Conservation (phyloP, 768 basidiomycete genomes). For the Chlorophyllum brunneum region DNA sequence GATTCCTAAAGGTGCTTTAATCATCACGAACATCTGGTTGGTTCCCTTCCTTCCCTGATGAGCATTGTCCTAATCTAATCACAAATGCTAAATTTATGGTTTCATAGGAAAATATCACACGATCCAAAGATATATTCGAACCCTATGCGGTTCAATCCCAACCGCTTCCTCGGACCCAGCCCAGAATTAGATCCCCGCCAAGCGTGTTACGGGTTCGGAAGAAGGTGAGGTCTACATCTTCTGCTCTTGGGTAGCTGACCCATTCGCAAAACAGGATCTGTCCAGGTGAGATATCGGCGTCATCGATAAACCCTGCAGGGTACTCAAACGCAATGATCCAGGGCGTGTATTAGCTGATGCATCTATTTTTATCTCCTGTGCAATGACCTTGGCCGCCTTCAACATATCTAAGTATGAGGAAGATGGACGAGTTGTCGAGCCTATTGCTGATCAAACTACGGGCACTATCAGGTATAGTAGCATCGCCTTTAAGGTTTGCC, state of each 20-base stretch:
- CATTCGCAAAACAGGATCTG: constrained; percentile 25
- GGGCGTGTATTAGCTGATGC: constrained; percentile 37
- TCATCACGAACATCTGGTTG: constrained; percentile 32
- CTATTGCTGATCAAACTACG: constrained; percentile 35
- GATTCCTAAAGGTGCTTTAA: constrained; percentile 37
- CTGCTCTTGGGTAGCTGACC: not conserved
- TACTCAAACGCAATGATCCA: constrained; percentile 9
- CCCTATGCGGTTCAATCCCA: constrained; percentile 43
- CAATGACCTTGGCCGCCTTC: constrained; percentile 40
- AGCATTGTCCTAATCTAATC: not conserved
- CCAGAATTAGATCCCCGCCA: constrained; percentile 40
- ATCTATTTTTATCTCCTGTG: constrained; percentile 36
- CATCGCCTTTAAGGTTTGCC: not conserved
- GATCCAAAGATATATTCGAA: constrained; percentile 39
- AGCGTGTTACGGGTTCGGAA: constrained; percentile 51
- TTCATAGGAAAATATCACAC: constrained; percentile 35
- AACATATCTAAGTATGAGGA: constrained; percentile 30
- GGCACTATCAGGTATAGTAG: constrained; percentile 41
- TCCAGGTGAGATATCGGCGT: constrained; percentile 22
- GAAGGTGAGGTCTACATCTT: constrained; percentile 28
- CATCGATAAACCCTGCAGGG: constrained; percentile 8
- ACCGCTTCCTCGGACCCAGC: constrained; percentile 39
- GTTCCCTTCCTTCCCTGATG: not conserved
- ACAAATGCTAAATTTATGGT: not conserved
- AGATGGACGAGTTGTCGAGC: constrained; percentile 26